Evolutionary conservation across 2,329 filamentous ascomycete species (phyloP).

Genomic region (Huntiella savannae): DNA sequence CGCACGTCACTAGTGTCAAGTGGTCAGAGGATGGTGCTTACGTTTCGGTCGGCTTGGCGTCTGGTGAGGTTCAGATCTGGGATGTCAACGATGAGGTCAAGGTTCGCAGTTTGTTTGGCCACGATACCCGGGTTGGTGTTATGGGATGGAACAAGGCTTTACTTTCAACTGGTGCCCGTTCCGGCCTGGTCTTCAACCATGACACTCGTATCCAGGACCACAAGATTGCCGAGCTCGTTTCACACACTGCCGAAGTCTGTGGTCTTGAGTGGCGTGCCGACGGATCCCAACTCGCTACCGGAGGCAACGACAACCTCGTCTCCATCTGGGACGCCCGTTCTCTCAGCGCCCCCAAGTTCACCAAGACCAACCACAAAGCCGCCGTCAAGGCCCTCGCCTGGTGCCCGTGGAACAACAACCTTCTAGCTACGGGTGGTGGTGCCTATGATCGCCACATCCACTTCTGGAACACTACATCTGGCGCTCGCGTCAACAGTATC

Average conservation of each 20-base stretch:
- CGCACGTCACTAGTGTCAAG: constrained; percentile 94
- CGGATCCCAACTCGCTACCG: constrained; percentile 88
- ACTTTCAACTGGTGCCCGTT: constrained; percentile 83
- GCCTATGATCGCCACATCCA: constrained; percentile 96
- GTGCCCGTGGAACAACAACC: constrained; percentile 98
- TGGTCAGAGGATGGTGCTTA: constrained; percentile 97
- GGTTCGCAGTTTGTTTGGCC: constrained; percentile 95
- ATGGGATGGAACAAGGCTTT: constrained; percentile 99
- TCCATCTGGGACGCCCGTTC: constrained; percentile 98
- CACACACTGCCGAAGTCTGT: constrained; percentile 94
- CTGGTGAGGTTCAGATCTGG: constrained; percentile 97
- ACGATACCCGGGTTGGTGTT: constrained; percentile 88
- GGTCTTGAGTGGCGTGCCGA: constrained; percentile 95
- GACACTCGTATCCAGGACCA: constrained; percentile 94
- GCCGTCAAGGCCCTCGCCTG: constrained; percentile 95
- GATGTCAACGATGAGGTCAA: constrained; percentile 88
- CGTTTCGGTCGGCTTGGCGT: constrained; percentile 83
- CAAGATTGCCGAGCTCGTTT: constrained; percentile 93
- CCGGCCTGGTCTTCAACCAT: constrained; percentile 93
- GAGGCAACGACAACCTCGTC: constrained; percentile 96
- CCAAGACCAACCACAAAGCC: constrained; percentile 98
- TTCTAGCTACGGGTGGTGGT: constrained; percentile 87
- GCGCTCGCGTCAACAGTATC: constrained; percentile 95
- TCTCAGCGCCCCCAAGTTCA: constrained; percentile 87
- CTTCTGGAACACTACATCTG: constrained; percentile 99